These are phyloP conservation scores for Berberis thunbergii DNA, from an alignment of 164 flowering plant species.

Conservation along the genomic window DNA sequence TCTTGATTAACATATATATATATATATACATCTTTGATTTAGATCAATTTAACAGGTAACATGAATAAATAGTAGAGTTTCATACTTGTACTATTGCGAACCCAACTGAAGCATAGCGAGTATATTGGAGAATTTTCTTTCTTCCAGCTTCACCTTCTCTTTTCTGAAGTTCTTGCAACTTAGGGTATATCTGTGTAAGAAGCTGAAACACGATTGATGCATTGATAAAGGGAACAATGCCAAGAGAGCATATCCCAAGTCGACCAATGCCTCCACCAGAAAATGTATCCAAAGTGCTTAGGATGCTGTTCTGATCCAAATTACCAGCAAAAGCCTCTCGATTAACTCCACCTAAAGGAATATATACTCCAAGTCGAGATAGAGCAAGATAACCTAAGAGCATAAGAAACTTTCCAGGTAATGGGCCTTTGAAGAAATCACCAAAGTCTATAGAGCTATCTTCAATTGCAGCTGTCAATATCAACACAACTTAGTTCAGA, in stretches of 20 bases:
- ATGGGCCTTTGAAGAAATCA: conserved; percentile 95
- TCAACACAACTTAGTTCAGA: conserved; percentile 22
- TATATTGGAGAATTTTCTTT: conserved; percentile 89
- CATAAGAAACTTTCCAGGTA: conserved; percentile 93
- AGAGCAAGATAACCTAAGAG: conserved; percentile 78
- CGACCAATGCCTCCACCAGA: conserved; percentile 99
- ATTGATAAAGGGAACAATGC: conserved; percentile 98
- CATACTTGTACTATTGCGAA: conserved; percentile 93
- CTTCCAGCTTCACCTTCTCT: conserved; percentile 99
- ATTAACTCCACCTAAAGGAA: conserved; percentile 97
- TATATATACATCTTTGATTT: background rate
- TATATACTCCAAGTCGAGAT: conserved; percentile 86
- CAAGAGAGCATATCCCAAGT: conserved; percentile 95
- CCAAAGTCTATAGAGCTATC: conserved; percentile 98
- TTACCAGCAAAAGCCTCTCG: conserved; percentile 89
- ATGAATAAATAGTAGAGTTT: background rate
- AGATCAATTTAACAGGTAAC: background rate
- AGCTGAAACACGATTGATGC: conserved; percentile 97
- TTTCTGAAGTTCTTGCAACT: conserved; percentile 98
- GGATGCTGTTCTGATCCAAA: conserved; percentile 84
- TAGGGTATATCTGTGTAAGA: conserved; percentile 83
- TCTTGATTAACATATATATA: too few relatives aligned
- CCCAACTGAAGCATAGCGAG: conserved; percentile 98
- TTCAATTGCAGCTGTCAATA: conserved; percentile 85
- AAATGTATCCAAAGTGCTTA: conserved; percentile 95